These are phyloP conservation scores for Chrysosporium queenslandicum DNA, from an alignment of 2,329 filamentous ascomycete genomes.

Conservation along the genomic window DNA sequence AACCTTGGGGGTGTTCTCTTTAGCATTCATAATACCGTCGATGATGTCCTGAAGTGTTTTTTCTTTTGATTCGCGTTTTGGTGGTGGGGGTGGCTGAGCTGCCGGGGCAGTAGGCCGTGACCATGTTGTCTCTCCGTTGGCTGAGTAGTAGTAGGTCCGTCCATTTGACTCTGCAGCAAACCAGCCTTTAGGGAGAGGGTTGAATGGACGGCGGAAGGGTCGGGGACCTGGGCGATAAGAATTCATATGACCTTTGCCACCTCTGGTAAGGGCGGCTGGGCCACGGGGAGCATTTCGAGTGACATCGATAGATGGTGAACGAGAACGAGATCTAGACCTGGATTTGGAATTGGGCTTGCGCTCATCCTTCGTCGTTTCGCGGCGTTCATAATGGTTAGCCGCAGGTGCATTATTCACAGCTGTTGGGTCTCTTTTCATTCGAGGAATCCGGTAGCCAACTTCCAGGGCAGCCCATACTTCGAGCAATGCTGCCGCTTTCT, in stretches of 20 bases:
- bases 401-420: conserved; percentile 42
- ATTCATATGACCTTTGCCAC: conserved; percentile 50
- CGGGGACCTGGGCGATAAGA: conserved; percentile 47
- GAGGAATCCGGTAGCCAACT: conserved; percentile 82
- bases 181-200: conserved; percentile 72
- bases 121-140: conserved; percentile 71
- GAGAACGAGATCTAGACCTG: conserved; percentile 41
- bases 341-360: conserved; percentile 41
- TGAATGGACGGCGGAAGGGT: conserved; percentile 46
- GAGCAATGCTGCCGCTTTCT: conserved; percentile 60
- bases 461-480: conserved; percentile 83
- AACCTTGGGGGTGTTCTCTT: conserved; percentile 45
- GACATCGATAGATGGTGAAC: conserved; percentile 36
- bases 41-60: conserved; percentile 75
- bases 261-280: conserved; percentile 38
- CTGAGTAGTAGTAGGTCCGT: conserved; percentile 75
- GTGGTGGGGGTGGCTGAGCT: conserved; percentile 49
- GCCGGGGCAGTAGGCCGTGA: conserved; percentile 62
- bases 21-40: conserved; percentile 66
- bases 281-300: conserved; percentile 31
- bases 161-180: conserved; percentile 66
- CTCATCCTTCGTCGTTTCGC: conserved; percentile 41
- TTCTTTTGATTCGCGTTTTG: conserved; percentile 60
- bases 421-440: conserved; percentile 72
- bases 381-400: conserved; percentile 54